These are phyloP conservation scores for Dothistroma pini DNA, from an alignment of 2,329 filamentous ascomycete species.

Conservation along the genomic window DNA sequence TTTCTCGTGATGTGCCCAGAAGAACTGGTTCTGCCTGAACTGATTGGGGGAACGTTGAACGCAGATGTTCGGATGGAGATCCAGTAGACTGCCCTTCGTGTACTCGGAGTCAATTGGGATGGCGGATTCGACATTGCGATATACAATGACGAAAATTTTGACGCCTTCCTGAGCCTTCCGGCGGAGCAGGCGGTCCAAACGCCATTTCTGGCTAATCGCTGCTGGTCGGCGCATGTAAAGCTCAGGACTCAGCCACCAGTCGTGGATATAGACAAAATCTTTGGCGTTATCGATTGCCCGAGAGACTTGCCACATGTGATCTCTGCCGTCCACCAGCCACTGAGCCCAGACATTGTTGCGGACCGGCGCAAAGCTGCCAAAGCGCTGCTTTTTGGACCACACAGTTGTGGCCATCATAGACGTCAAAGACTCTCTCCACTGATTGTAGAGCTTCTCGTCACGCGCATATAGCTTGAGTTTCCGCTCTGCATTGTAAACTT, in stretches of 20 bases:
- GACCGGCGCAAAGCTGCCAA: slow-evolving; percentile 90
- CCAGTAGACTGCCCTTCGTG: slow-evolving; percentile 92
- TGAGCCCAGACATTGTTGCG: slow-evolving; percentile 83
- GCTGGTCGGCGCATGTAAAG: slow-evolving; percentile 91
- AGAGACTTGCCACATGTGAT: slow-evolving; percentile 99
- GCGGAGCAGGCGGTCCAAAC: slow-evolving; percentile 87
- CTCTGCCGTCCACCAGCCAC: slow-evolving; percentile 93
- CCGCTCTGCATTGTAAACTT: slow-evolving; percentile 85
- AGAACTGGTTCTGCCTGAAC: slow-evolving; percentile 98
- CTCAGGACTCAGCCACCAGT: slow-evolving; percentile 98
- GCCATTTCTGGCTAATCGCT: slow-evolving; percentile 97
- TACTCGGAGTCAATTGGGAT: slow-evolving; percentile 98
- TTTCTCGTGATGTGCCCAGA: slow-evolving; percentile 99
- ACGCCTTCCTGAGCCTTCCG: slow-evolving; percentile 91
- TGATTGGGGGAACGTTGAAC: slow-evolving; percentile 96
- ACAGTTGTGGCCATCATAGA: slow-evolving; percentile 79
- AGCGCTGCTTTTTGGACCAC: slow-evolving; percentile 81
- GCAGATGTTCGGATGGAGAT: slow-evolving; percentile 93
- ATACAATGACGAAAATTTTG: slow-evolving; percentile 97
- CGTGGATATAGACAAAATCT: slow-evolving; percentile 98
- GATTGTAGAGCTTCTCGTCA: slow-evolving; percentile 81
- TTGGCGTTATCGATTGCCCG: slow-evolving; percentile 94
- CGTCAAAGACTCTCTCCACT: slow-evolving; percentile 90
- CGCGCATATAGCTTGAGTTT: slow-evolving; percentile 87
- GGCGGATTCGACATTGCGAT: slow-evolving; percentile 94